A percentile compares a stretch with the other conserved stretches of the same genome.
These are phyloP conservation scores for Miscanthus lutarioriparius DNA, from an alignment of 176 grass and related monocot genomes.

Conservation along the genomic window DNA sequence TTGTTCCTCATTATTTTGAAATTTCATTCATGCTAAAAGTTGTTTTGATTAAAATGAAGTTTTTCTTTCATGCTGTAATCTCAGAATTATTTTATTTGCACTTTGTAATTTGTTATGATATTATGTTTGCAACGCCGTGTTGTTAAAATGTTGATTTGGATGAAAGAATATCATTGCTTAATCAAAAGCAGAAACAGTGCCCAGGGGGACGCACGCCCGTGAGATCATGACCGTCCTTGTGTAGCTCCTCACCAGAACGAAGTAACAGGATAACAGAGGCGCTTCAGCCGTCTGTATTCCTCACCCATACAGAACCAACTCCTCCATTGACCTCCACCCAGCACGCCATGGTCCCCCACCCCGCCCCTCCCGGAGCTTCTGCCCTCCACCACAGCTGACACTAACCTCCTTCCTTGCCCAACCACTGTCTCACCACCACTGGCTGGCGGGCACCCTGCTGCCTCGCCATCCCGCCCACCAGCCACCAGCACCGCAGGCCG, in stretches of 20 bases:
- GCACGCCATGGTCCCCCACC: not conserved
- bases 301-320: not conserved
- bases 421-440: not conserved
- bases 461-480: not conserved
- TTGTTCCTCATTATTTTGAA: constrained; percentile 17
- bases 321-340: not conserved
- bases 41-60: not conserved
- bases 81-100: constrained; percentile 20
- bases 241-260: not conserved
- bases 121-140: not conserved
- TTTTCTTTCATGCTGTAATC: constrained; percentile 17
- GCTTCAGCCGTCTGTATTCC: not conserved
- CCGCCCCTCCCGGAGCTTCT: not conserved
- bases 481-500: not conserved
- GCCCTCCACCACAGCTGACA: not conserved
- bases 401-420: not conserved
- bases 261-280: not conserved
- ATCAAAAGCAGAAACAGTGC: not conserved
- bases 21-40: constrained; percentile 2
- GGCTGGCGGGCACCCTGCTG: not conserved
- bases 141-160: not conserved
- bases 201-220: not conserved
- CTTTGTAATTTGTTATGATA: not conserved
- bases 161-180: constrained; percentile 3
- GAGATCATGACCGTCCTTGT: not conserved